Base-by-base conservation (phyloP, 805 yeast genomes). In the Metschnikowia noctiluminum region DNA sequence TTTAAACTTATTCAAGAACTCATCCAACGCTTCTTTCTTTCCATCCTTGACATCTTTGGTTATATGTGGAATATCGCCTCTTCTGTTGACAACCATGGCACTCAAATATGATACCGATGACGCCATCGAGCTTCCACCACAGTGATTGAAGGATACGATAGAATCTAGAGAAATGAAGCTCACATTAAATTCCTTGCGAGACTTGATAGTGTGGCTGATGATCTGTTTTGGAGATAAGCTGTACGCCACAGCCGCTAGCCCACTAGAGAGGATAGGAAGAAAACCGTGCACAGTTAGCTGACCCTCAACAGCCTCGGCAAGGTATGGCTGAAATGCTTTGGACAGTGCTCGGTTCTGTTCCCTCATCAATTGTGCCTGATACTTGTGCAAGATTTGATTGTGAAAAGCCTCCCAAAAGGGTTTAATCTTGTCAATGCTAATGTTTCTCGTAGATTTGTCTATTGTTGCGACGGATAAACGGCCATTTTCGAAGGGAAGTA, bases 291-390 rank as follows among this genome's bases (percentile, higher is more conserved):
- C 37, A 2, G 31, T 51, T 27, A 68, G 59, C 27, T 56, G 54
- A 1, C 71, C 73, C 34, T 63, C 72, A 7, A 58, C 49, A 2
- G 52, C 49, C 7, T 58, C 60, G 30, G 54, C 57, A 31, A 65
- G 54, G 41, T 57, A 62, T 28, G 52, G 47, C 47, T 52, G 50
- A 26, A 56, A 56, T 2, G 45, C 50, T 30, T 40, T 42, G 5
- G 52, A 49, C 35, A 50, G 56, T 1, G 58, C 57, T 30, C 50
- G 51, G 38, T 42, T 40, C 28, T 51, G 58, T 26, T 56, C 60
- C 30, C 45, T 48, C 13, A 49, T 42, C 9, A 46, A 35, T n/a
- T 36, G 16, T 10, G 44, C 46, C 27, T 50, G 57, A 36, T 49
- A 54, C 26, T 43, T 58, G 45, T 59, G 55, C 16, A 66, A 48